Percentiles rank a stretch among this genome's conserved stretches.
These are phyloP conservation scores for Xylariaceae sp. DNA, from an alignment of 2,329 filamentous ascomycete genomes.

Conservation along the genomic window DNA sequence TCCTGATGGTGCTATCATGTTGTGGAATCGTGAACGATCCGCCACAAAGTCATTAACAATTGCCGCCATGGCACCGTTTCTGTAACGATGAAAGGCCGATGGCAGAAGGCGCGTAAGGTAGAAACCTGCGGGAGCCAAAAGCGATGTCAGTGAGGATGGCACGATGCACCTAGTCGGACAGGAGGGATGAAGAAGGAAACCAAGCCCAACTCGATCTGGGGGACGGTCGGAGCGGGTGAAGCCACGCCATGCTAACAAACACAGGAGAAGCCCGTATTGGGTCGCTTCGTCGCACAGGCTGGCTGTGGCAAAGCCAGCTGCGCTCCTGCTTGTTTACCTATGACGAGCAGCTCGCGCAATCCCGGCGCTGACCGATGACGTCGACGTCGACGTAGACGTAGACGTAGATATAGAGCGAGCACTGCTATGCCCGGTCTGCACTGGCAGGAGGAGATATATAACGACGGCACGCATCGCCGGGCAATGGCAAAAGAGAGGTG, in stretches of 20 bases:
- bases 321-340: slow-evolving; percentile 2
- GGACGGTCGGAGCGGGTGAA: neutral
- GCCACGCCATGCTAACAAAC: neutral
- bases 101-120: slow-evolving; percentile 5
- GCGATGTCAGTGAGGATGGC: slow-evolving; percentile 5
- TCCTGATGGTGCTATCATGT: slow-evolving; percentile 57
- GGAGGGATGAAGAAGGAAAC: neutral
- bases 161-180: neutral
- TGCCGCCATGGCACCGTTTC: slow-evolving; percentile 52
- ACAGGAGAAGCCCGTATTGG: neutral
- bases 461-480: neutral
- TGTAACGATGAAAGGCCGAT: neutral
- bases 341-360: slow-evolving; percentile 1
- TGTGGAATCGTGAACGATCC: slow-evolving; percentile 66
- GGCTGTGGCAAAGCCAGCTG: neutral
- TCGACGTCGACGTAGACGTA: too few relatives aligned
- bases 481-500: neutral
- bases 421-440: neutral
- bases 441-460: neutral
- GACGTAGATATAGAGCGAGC: neutral
- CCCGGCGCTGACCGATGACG: neutral
- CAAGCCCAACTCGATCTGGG: neutral
- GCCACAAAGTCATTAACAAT: slow-evolving; percentile 69
- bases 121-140: slow-evolving; percentile 3
- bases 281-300: slow-evolving; percentile 3